Evolutionary conservation across 352 stramenopile genomes (phyloP), one percentile per base, ranked within the genome.

Genomic region (Phytophthora constricta): DNA sequence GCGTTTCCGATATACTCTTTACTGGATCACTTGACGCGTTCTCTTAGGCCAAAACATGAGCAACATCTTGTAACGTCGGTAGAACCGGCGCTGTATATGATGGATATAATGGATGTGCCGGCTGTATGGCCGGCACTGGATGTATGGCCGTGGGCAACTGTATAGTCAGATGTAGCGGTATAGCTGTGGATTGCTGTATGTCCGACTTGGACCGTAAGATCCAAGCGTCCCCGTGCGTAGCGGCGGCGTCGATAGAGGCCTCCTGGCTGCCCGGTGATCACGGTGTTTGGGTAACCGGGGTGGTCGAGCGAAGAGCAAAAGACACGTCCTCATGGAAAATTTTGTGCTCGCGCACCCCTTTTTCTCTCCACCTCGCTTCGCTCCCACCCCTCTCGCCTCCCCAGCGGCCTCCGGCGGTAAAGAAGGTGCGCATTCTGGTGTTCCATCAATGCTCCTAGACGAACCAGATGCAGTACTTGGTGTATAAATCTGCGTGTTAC

Each of bases 91-190:
- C 11, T 7, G 7, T 37, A n/a, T 17, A 23, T 33, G 27, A 3
- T 25, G 19, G 43, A 26, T 11, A 17, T 49, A 28, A 47, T 34
- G 10, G 10, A 14, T 22, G 55, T 47, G 23, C 28, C 28, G 42
- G 31, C 31, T 62, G 55, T 55, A 55, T 55, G 33, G 23, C 46
- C 55, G 9, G 33, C 5, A 39, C 31, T 48, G 56, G 31, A 28
- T 63, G 22, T 63, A 63, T 55, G 31, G 56, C 56, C 45, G 43
- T 41, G 23, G 56, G 56, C 13, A 22, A 49, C 31, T 56, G 45
- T 56, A 49, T 63, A 43, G 45, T 48, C 45, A 22, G 51, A 27
- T 41, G 45, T 63, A 56, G 31, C 13, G 13, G 31, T 37, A 11
- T 37, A 37, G 31, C 13, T 7, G 31, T 37, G 31, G 31, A 11